Conservation (phyloP, 2,329 filamentous ascomycete species). For the Colletotrichum kahawae region DNA sequence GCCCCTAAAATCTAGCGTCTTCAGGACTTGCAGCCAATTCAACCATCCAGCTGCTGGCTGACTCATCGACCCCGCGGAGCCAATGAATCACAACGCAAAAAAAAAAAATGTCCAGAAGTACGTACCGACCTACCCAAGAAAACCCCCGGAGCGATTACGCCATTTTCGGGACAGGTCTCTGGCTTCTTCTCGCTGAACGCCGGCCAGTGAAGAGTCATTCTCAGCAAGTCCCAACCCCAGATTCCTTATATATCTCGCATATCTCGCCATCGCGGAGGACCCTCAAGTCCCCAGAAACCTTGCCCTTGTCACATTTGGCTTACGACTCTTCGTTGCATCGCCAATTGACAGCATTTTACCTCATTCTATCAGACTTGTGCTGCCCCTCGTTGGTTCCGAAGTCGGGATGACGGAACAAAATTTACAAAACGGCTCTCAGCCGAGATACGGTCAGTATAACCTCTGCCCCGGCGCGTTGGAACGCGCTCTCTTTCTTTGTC, state of each 20-base stretch:
- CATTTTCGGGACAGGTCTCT: slow-evolving; percentile 11
- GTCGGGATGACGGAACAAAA: slow-evolving; percentile 30
- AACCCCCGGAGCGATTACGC: slow-evolving; percentile 9
- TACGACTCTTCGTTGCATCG: not conserved
- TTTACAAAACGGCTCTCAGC: slow-evolving; percentile 24
- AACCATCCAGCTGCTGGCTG: not conserved
- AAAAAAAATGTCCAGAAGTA: not conserved
- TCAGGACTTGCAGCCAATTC: not conserved
- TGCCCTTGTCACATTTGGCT: not conserved
- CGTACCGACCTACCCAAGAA: not conserved
- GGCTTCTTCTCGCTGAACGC: not conserved
- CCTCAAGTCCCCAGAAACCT: not conserved
- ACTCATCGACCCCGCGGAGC: slow-evolving; percentile 8
- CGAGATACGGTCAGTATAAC: slow-evolving; percentile 37
- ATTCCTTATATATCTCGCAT: slow-evolving; percentile 12
- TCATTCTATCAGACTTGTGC: not conserved
- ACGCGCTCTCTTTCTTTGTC: too few relatives aligned
- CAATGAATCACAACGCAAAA: not conserved
- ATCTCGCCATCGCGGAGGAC: slow-evolving; percentile 1
- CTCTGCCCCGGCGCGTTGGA: not conserved
- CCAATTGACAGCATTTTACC: not conserved
- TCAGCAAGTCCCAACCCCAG: not conserved
- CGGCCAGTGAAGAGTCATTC: slow-evolving; percentile 2
- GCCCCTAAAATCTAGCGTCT: not conserved
- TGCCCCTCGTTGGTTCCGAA: slow-evolving; percentile 14